A percentile compares a stretch with the other conserved stretches of the same genome.
Conservation (phyloP, 352 stramenopile genomes). For the Albugo candida region DNA sequence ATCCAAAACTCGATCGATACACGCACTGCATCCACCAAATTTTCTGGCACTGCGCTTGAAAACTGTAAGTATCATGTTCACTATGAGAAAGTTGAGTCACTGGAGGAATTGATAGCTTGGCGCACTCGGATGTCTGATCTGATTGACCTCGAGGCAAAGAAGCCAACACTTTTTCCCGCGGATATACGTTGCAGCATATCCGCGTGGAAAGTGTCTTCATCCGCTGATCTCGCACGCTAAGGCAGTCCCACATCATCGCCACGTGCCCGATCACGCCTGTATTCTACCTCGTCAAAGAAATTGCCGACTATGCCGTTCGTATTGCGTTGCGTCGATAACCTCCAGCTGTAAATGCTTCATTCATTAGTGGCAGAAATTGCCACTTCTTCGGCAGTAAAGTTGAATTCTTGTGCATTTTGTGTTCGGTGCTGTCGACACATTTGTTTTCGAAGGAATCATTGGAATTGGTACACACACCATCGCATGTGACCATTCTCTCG, state of each 20-base stretch:
- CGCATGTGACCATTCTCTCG: conserved; percentile 35
- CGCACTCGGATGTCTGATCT: conserved; percentile 33
- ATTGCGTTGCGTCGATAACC: conserved; percentile 68
- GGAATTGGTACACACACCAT: conserved; percentile 13
- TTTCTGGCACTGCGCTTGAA: conserved; percentile 26
- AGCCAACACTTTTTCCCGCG: conserved; percentile 38
- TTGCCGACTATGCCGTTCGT: conserved; percentile 28
- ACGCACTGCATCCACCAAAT: too few species aligned
- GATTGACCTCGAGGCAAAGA: conserved; percentile 32
- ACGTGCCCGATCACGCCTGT: conserved; percentile 27
- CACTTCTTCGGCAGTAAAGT: too few species aligned
- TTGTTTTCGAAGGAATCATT: too few species aligned
- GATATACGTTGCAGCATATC: conserved; percentile 19
- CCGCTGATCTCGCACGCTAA: conserved; percentile 70
- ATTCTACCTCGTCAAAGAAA: conserved; percentile 29
- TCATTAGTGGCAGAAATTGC: too few species aligned
- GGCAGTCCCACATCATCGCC: conserved; percentile 35
- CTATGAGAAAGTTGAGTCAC: conserved; percentile 33
- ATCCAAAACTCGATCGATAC: too few species aligned
- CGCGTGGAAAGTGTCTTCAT: conserved; percentile 56
- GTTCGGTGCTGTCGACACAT: too few species aligned
- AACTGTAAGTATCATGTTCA: conserved; percentile 21
- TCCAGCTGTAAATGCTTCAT: conserved; percentile 39
- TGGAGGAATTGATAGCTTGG: conserved; percentile 51
- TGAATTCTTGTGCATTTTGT: conserved; percentile 9